These are phyloP conservation scores for Cladosporium phlei DNA, from an alignment of 2,329 filamentous ascomycete species.

Conservation along the genomic window DNA sequence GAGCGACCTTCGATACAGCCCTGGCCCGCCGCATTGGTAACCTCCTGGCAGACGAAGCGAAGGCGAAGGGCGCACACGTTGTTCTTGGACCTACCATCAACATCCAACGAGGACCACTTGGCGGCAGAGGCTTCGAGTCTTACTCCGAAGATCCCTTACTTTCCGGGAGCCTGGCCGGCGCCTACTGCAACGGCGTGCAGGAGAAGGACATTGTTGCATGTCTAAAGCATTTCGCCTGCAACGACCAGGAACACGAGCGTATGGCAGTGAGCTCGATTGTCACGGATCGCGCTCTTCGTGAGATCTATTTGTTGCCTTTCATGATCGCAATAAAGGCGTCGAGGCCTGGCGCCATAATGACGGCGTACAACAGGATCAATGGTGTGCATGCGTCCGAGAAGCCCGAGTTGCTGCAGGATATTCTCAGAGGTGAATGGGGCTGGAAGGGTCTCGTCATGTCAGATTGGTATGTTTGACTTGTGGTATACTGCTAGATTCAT, in stretches of 20 bases:
- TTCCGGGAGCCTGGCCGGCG: conserved; percentile 65
- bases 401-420: conserved; percentile 60
- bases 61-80: conserved; percentile 27
- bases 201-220: conserved; percentile 69
- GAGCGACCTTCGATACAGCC: conserved; percentile 8
- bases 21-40: conserved; percentile 11
- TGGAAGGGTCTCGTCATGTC: conserved; percentile 55
- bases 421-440: conserved; percentile 66
- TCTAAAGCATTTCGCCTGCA: conserved; percentile 73
- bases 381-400: conserved; percentile 64
- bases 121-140: conserved; percentile 82
- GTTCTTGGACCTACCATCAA: conserved; percentile 28
- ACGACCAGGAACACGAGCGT: conserved; percentile 67
- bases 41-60: conserved; percentile 26
- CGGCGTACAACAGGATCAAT: conserved; percentile 69
- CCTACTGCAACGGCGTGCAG: conserved; percentile 60
- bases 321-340: conserved; percentile 56
- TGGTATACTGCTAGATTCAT: conserved; percentile 54
- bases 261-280: conserved; percentile 61
- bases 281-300: conserved; percentile 60
- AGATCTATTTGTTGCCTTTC: conserved; percentile 70
- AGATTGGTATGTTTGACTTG: conserved; percentile 58
- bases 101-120: conserved; percentile 33
- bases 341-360: conserved; percentile 53
- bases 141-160: conserved; percentile 79